phyloP scores from a whole-genome alignment of 2,329 filamentous ascomycete species.

The Fusarium foetens region DNA sequence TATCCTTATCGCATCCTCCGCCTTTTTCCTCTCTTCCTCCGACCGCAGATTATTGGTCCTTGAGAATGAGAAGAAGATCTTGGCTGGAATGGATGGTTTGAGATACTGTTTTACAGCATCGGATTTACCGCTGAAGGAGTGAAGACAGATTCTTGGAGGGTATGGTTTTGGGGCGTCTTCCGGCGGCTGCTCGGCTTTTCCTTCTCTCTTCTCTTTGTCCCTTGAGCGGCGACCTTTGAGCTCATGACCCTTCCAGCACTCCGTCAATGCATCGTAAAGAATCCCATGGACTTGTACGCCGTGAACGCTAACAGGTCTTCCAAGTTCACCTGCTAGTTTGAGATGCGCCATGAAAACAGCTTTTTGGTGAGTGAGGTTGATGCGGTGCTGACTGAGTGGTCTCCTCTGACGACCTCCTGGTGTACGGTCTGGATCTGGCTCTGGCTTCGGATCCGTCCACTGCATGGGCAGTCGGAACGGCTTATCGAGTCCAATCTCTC shows the following conservation, averaged over 20 bases:
- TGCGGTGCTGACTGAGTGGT: slow-evolving; percentile 71
- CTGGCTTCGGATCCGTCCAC: slow-evolving; percentile 51
- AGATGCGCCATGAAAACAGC: slow-evolving; percentile 72
- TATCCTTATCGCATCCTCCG: slow-evolving; percentile 71
- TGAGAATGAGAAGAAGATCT: slow-evolving; percentile 89
- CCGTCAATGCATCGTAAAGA: slow-evolving; percentile 69
- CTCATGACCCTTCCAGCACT: slow-evolving; percentile 73
- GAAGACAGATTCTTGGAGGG: slow-evolving; percentile 86
- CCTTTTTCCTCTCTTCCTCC: slow-evolving; percentile 56
- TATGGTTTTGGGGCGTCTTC: slow-evolving; percentile 52
- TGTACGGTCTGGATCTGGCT: slow-evolving; percentile 56
- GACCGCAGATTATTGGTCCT: slow-evolving; percentile 77
- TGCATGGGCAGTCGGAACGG: slow-evolving; percentile 74
- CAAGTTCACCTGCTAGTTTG: slow-evolving; percentile 71
- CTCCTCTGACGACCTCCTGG: slow-evolving; percentile 75
- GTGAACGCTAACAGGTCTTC: slow-evolving; percentile 71
- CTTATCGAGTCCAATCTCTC: slow-evolving; percentile 79
- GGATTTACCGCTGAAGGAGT: slow-evolving; percentile 84
- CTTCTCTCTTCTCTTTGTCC: slow-evolving; percentile 24
- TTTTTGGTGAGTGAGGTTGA: slow-evolving; percentile 73
- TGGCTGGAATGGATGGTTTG: slow-evolving; percentile 74
- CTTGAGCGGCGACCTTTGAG: slow-evolving; percentile 62
- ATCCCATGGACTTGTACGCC: slow-evolving; percentile 78
- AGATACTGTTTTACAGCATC: slow-evolving; percentile 81
- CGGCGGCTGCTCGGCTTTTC: background rate